Conservation (phyloP, 495 filamentous ascomycete genomes). For the Choiromyces venosus region DNA sequence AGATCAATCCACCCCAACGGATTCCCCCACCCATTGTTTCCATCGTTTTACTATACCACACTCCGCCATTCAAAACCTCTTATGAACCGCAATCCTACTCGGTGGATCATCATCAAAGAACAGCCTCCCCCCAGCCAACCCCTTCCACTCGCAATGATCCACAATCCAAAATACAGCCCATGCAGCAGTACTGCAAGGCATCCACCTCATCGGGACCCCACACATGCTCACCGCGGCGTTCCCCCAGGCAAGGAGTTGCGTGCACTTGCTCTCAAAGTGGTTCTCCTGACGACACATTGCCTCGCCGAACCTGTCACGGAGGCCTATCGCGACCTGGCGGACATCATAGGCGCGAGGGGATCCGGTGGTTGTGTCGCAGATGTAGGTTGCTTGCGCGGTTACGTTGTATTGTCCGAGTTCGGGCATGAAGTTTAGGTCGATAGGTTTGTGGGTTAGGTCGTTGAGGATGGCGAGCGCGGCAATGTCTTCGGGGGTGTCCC, state of each 20-base stretch:
- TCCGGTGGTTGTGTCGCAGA: neutral
- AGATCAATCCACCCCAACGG: too few relatives aligned
- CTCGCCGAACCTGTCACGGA: neutral
- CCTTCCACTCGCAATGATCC: neutral
- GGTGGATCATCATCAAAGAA: neutral
- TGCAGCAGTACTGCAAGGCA: neutral
- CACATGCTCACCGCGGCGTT: neutral
- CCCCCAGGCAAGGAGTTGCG: neutral
- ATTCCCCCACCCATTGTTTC: too few relatives aligned
- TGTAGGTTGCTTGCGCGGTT: neutral
- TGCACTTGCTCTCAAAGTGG: neutral
- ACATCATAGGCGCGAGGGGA: neutral
- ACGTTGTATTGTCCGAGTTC: neutral
- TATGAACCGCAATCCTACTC: neutral
- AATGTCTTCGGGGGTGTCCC: neutral
- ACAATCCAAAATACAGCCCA: neutral
- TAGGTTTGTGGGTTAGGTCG: neutral
- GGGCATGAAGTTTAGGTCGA: neutral
- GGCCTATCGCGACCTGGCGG: neutral
- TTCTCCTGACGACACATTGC: neutral
- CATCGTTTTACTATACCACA: too few relatives aligned
- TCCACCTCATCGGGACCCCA: neutral
- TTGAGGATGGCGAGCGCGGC: neutral
- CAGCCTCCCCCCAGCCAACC: neutral
- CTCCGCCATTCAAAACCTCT: neutral